Evolutionary conservation across 2,329 filamentous ascomycete genomes (phyloP), one percentile per base, ranked within the genome.

Genomic region (Colletotrichum navitas): DNA sequence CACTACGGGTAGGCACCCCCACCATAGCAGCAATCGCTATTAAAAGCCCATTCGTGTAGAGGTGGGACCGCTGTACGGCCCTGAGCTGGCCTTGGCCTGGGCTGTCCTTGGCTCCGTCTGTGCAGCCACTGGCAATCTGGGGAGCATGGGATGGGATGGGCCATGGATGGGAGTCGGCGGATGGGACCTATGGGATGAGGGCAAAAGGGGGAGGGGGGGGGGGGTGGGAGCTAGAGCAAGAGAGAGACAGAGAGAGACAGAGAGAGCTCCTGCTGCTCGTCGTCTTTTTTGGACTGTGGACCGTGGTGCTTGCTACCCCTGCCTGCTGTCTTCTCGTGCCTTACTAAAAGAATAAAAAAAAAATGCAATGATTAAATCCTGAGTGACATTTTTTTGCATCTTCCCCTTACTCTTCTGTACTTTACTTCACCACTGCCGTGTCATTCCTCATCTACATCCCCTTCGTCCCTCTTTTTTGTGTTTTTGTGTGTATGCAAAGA

Each of bases 301-400:
- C 52, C 11, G 68, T 58, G 63, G 68, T 45, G 21, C 43, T 45
- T 72, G 63, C 62, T 71, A 74, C 72, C 72, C 72, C 69, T 73
- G 72, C 65, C 72, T 34, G 43, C 61, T 10, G 24, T 73, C 61
- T 65, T 41, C 49, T 51, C 4, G n/a, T 70, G 62, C 71, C 60
- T 73, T 63, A 73, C 54, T 70, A 56, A 47, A 47, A 47, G 5
- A 47, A 47, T 18, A 73, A 72, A 47, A n/a, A n/a, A n/a, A n/a
- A 24, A 47, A 11, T 73, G 73, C 71, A 73, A 65, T 66, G 64
- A 73, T 71, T 65, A 63, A 71, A 71, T 71, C 61, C 65, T 54
- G 56, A 54, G 69, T 74, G 69, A 73, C 72, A 73, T 74, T 73
- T 73, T 69, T 65, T 74, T 65, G 45, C 61, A 70, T 59, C 69